These are phyloP conservation scores for Nakazawaea molendinolei DNA, from an alignment of 805 yeast species.

Conservation along the genomic window DNA sequence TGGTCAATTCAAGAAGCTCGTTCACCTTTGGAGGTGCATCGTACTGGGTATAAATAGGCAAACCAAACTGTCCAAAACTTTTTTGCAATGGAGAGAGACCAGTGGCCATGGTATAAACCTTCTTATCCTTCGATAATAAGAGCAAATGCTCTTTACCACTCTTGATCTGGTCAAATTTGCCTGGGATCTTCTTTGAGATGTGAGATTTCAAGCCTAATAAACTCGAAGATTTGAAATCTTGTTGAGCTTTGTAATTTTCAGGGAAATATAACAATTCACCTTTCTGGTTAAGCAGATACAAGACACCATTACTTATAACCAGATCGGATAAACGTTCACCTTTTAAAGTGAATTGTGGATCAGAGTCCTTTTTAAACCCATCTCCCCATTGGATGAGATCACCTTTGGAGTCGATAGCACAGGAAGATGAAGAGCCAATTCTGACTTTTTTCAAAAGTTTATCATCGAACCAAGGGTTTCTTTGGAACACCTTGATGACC, in stretches of 20 bases:
- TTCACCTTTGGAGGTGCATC: conserved; percentile 44
- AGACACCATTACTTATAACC: conserved; percentile 45
- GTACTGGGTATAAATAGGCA: conserved; percentile 66
- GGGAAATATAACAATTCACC: conserved; percentile 40
- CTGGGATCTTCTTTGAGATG: conserved; percentile 8
- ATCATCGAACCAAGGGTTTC: conserved; percentile 61
- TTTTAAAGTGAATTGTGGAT: conserved; percentile 32
- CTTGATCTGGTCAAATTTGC: conserved; percentile 32
- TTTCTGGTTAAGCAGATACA: conserved; percentile 39
- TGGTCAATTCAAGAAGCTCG: conserved; percentile 45
- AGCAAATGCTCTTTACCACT: conserved; percentile 68
- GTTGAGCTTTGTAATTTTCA: conserved; percentile 18
- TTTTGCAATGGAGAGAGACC: conserved; percentile 38
- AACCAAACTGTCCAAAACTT: conserved; percentile 75
- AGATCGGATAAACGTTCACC: conserved; percentile 40
- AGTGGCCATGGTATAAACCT: conserved; percentile 58
- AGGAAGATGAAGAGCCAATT: conserved; percentile 40
- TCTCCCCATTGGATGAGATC: conserved; percentile 69
- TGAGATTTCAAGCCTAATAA: conserved; percentile 9
- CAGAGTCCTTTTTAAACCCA: conserved; percentile 25
- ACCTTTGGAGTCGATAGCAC: conserved; percentile 64
- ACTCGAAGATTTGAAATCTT: conserved; percentile 12
- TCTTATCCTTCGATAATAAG: conserved; percentile 51
- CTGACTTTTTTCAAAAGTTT: conserved; percentile 50
- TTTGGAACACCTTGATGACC: conserved; percentile 44